Percentiles rank a stretch among this genome's conserved stretches.
phyloP scores from a whole-genome alignment of 2,329 filamentous ascomycete genomes.

The Ophiostoma ulmi region DNA sequence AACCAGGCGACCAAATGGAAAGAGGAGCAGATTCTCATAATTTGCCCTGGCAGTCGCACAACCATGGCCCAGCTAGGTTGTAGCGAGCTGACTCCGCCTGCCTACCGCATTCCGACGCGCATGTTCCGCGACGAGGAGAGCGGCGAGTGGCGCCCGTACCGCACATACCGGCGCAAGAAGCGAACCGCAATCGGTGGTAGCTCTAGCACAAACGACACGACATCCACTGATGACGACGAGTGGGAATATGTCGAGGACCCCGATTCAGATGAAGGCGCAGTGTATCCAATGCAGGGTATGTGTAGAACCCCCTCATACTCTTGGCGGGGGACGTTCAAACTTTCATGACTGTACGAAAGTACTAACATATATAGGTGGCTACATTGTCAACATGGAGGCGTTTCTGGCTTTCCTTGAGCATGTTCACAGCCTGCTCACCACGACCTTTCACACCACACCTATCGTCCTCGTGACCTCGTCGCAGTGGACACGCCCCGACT shows the following conservation, averaged over 20 bases:
- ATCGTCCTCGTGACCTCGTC: slow-evolving; percentile 87
- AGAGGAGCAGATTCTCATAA: slow-evolving; percentile 62
- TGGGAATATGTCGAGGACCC: slow-evolving; percentile 81
- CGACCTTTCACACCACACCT: slow-evolving; percentile 92
- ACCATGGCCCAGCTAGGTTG: slow-evolving; percentile 89
- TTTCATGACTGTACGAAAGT: not conserved
- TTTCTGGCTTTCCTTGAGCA: slow-evolving; percentile 92
- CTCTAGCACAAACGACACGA: slow-evolving; percentile 9
- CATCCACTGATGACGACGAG: slow-evolving; percentile 41
- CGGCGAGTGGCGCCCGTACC: slow-evolving; percentile 70
- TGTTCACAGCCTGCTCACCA: slow-evolving; percentile 82
- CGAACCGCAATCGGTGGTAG: slow-evolving; percentile 13
- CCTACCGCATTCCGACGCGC: slow-evolving; percentile 78
- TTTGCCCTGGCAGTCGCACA: slow-evolving; percentile 79
- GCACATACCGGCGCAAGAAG: slow-evolving; percentile 64
- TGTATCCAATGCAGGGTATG: slow-evolving; percentile 64
- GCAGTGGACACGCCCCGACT: slow-evolving; percentile 82
- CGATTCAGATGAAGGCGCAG: slow-evolving; percentile 78
- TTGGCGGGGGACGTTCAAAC: not conserved
- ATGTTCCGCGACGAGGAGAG: slow-evolving; percentile 86
- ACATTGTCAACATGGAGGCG: slow-evolving; percentile 83
- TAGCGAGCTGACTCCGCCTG: slow-evolving; percentile 85
- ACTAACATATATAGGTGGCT: slow-evolving; percentile 51
- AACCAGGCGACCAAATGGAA: slow-evolving; percentile 55
- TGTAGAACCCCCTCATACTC: not conserved